Percentiles rank a stretch among this genome's conserved stretches.
These are phyloP conservation scores for Mycena polygramma DNA, from an alignment of 768 basidiomycete species.

Conservation along the genomic window DNA sequence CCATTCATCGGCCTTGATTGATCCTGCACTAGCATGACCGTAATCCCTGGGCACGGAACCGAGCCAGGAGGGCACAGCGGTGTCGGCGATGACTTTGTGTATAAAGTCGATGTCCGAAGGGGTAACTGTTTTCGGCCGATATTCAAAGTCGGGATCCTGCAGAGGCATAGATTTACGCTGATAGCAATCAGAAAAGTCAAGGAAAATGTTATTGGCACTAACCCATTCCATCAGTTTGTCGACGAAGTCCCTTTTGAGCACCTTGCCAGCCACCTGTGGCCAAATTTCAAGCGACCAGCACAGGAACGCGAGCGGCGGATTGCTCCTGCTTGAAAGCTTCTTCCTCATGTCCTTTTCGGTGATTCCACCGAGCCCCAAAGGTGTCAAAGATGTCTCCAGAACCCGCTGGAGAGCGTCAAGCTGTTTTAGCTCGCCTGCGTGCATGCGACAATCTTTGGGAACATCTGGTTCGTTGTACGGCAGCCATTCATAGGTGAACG, in stretches of 20 bases:
- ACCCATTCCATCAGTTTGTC: no score
- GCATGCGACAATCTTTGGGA: not conserved
- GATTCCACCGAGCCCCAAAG: not conserved
- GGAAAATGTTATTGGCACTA: no score
- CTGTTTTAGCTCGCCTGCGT: not conserved
- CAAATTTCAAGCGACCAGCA: no score
- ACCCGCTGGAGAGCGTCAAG: not conserved
- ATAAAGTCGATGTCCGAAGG: constrained; percentile 28
- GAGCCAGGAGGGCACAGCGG: constrained; percentile 43
- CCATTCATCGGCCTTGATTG: constrained; percentile 55
- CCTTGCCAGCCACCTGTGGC: no score
- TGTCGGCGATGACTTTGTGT: constrained; percentile 40
- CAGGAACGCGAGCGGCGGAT: no score
- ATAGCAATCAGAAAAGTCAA: no score
- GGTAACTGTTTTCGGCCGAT: constrained; percentile 27
- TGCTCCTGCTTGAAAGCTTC: not conserved
- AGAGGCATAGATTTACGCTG: not conserved
- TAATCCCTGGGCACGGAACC: constrained; percentile 45
- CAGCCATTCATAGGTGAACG: not conserved
- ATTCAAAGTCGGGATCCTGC: constrained; percentile 39
- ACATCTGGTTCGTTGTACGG: not conserved
- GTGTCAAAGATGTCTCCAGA: not conserved
- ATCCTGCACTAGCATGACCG: constrained; percentile 45
- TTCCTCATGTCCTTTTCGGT: constrained; percentile 13
- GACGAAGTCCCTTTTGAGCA: no score